Evolutionary conservation across 805 yeast species (phyloP), one percentile per base, ranked within the genome.

Genomic region (Pichia rugopelliculosa): DNA sequence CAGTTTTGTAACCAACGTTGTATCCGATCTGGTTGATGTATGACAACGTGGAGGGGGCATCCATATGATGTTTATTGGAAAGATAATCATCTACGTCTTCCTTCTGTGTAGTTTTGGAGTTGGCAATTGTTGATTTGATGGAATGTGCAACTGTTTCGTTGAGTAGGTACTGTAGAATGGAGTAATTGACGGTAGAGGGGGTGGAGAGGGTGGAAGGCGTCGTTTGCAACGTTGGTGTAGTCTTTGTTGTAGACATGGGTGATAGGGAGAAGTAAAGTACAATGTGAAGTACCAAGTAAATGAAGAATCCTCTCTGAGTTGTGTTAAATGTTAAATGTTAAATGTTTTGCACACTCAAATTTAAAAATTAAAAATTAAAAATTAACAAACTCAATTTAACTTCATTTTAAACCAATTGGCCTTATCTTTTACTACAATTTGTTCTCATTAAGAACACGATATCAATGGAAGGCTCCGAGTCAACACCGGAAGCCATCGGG

Each of bases 1-100:
- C 52, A 1, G 58, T 54, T 6, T 54, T 48, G 12, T 20, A 43
- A 11, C 55, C 55, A 6, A 52, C 55, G 7, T 36, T 42, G 36
- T 13, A 38, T 2, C 55, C 55, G 23, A 50, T 41, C n/a, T 52
- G 57, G 33, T 46, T 55, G 23, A 42, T 46, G 26, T 37, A 34
- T 2, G 34, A 30, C 9, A 30, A 15, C 7, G 34, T 30, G 7
- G 34, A 30, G 10, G 34, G 34, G 6, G 34, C 34, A 30, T 7
- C n/a, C 34, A 30, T 30, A n/a, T 30, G 17, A n/a, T 30, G 18
- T n/a, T 15, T 10, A n/a, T 30, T 30, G n/a, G 34, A 30, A n/a
- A 30, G 17, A 30, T 30, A 30, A n/a, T 30, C n/a, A 15, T 30
- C 34, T n/a, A 30, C 18, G n/a, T 30, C 34, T 30, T 30, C 10